These are phyloP conservation scores for Helicostylum pulchrum DNA, from an alignment of 192 early-diverging fungal genomes.

Conservation along the genomic window DNA sequence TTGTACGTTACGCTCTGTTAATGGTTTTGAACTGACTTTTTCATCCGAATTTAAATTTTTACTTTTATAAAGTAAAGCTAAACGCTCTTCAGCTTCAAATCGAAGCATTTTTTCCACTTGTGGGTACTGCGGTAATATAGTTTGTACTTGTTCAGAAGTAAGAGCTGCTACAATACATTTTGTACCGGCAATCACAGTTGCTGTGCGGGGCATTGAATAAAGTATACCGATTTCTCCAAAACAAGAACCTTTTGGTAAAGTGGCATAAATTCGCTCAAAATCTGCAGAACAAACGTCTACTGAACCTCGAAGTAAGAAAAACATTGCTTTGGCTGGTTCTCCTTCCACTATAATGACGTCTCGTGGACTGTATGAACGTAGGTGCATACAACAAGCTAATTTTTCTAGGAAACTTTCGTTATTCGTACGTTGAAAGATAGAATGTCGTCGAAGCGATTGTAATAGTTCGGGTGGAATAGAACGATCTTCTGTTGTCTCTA, in stretches of 20 bases:
- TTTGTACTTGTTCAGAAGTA: slow-evolving; percentile 56
- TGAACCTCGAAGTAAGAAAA: slow-evolving; percentile 45
- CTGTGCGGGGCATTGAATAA: slow-evolving; percentile 67
- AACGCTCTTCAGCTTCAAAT: slow-evolving; percentile 60
- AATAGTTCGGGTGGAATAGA: slow-evolving; percentile 29
- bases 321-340: slow-evolving; percentile 54
- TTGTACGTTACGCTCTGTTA: slow-evolving; percentile 17
- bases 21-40: not conserved
- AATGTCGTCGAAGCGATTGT: slow-evolving; percentile 27
- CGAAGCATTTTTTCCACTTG: slow-evolving; percentile 57
- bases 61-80: slow-evolving; percentile 45
- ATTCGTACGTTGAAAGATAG: slow-evolving; percentile 33
- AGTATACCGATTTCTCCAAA: slow-evolving; percentile 81
- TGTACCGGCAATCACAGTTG: slow-evolving; percentile 62
- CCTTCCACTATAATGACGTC: slow-evolving; percentile 37
- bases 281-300: slow-evolving; percentile 53
- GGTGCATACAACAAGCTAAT: slow-evolving; percentile 31
- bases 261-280: slow-evolving; percentile 46
- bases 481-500: not conserved
- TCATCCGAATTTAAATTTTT: not conserved
- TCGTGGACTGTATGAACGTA: slow-evolving; percentile 20
- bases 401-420: slow-evolving; percentile 32
- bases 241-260: slow-evolving; percentile 63
- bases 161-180: slow-evolving; percentile 64
- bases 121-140: slow-evolving; percentile 56